phyloP scores from a whole-genome alignment of 2,329 filamentous ascomycete species.

The Stachybotrys chartarum region DNA sequence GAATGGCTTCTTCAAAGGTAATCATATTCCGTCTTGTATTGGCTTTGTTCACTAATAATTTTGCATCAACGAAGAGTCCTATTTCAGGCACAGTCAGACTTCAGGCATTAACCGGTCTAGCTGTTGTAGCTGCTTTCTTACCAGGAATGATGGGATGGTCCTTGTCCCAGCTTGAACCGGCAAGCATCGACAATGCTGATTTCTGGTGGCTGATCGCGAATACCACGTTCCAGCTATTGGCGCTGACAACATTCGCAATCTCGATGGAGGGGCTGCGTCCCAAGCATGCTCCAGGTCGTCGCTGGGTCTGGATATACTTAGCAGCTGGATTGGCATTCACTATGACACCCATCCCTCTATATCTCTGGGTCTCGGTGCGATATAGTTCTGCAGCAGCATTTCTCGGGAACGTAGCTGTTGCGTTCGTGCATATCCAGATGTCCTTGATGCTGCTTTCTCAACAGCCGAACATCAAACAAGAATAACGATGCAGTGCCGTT shows the following conservation, averaged over 20 bases:
- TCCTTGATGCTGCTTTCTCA: neutral
- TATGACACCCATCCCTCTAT: neutral
- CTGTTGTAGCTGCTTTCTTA: neutral
- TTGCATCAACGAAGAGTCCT: neutral
- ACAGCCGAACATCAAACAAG: too few species aligned
- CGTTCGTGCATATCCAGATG: neutral
- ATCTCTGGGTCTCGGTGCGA: neutral
- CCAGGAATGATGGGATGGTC: neutral
- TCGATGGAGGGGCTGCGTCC: neutral
- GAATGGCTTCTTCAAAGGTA: neutral
- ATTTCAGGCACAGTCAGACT: neutral
- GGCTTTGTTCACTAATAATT: neutral
- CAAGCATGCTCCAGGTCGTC: neutral
- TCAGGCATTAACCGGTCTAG: neutral
- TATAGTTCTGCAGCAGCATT: neutral
- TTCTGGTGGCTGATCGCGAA: neutral
- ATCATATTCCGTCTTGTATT: neutral
- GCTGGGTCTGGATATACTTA: neutral
- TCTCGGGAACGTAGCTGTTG: neutral
- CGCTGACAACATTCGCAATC: neutral
- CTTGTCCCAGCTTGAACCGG: neutral
- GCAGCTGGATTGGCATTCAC: neutral
- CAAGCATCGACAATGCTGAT: neutral
- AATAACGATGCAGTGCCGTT: too few species aligned
- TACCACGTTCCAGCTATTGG: neutral